Percentiles rank a stretch among this genome's conserved stretches.
Conservation (phyloP, 2,329 filamentous ascomycete species). For the Aureobasidium sp. region DNA sequence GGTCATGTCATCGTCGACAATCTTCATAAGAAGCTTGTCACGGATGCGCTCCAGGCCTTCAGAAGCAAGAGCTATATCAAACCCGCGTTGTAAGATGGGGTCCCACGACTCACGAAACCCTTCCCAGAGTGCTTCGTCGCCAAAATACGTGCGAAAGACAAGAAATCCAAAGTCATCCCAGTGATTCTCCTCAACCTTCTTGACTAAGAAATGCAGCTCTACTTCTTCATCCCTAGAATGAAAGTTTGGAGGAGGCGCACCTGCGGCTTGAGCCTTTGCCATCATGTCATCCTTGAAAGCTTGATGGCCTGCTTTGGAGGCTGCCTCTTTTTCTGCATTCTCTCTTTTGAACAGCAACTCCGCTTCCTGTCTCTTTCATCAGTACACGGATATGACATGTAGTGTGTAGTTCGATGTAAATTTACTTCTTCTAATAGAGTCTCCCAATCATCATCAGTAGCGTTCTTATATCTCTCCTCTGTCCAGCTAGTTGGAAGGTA, state of each 20-base stretch:
- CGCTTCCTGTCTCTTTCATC: no score
- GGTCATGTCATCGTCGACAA: not conserved
- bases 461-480: not conserved
- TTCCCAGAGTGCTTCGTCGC: not conserved
- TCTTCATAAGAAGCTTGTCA: not conserved
- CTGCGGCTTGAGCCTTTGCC: not conserved
- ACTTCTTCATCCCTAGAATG: not conserved
- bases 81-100: not conserved
- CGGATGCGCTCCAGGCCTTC: not conserved
- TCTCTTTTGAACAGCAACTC: not conserved
- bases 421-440: not conserved
- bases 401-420: not conserved
- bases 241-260: not conserved
- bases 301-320: not conserved
- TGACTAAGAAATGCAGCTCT: not conserved
- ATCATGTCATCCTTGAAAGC: not conserved
- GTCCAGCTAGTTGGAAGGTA: not conserved
- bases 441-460: not conserved
- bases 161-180: not conserved
- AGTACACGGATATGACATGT: no score
- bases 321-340: not conserved
- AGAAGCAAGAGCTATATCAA: not conserved
- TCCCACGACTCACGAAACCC: not conserved
- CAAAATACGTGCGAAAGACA: not conserved
- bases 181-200: not conserved